phyloP scores from a whole-genome alignment of 441 rosid genomes.

The Erodium trifolium region DNA sequence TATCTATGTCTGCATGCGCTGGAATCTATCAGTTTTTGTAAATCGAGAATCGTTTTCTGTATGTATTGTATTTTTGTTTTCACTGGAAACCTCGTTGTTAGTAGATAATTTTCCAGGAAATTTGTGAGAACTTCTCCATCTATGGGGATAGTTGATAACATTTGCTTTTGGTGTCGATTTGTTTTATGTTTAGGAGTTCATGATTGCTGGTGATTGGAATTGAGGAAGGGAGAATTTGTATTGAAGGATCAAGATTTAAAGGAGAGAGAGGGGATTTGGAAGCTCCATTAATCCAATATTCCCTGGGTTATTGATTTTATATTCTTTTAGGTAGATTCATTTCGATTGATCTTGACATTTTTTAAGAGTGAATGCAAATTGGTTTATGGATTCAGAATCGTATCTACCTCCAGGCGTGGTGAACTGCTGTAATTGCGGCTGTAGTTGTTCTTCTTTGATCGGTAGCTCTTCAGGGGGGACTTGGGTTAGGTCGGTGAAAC shows the following conservation, averaged over 20 bases:
- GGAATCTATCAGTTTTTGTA: background rate
- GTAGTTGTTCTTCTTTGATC: constrained; percentile 35
- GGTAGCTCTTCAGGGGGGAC: constrained; percentile 20
- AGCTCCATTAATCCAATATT: background rate
- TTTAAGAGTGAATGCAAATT: constrained; percentile 24
- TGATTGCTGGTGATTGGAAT: constrained; percentile 24
- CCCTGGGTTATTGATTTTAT: background rate
- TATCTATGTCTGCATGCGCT: background rate
- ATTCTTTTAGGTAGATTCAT: background rate
- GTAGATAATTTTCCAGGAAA: background rate
- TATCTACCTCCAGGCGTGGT: constrained; percentile 26
- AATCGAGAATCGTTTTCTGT: background rate
- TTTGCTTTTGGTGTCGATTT: background rate
- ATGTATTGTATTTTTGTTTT: background rate
- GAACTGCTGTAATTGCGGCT: constrained; percentile 59
- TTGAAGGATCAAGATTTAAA: constrained; percentile 20
- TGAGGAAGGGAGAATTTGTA: constrained; percentile 18
- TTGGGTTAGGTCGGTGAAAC: constrained; percentile 67
- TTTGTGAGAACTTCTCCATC: background rate
- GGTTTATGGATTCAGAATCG: constrained; percentile 8
- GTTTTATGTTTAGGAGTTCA: constrained; percentile 2
- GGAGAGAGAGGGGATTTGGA: constrained; percentile 24
- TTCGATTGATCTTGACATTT: constrained; percentile 8
- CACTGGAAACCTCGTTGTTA: too few species aligned
- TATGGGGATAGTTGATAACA: background rate